phyloP scores from a whole-genome alignment of 2,329 filamentous ascomycete species.

The Exophiala phaeomuriformis region DNA sequence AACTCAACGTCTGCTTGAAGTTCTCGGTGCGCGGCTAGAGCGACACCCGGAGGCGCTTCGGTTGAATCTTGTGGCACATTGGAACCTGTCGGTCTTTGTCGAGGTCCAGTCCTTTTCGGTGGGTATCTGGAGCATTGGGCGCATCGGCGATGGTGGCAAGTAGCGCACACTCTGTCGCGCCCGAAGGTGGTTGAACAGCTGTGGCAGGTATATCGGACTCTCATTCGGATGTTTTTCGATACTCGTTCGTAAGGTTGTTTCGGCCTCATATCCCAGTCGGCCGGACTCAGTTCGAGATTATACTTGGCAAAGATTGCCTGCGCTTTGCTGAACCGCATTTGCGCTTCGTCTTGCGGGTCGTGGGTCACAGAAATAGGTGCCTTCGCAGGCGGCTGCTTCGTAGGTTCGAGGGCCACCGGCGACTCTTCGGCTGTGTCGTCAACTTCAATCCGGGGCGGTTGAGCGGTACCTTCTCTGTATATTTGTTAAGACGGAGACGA shows the following conservation, averaged over 20 bases:
- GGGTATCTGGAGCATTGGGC: conserved; percentile 72
- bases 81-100: not conserved
- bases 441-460: conserved; percentile 9
- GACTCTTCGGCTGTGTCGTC: conserved; percentile 10
- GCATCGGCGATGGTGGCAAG: conserved; percentile 74
- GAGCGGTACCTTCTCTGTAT: not conserved
- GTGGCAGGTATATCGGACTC: conserved; percentile 60
- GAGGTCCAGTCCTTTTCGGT: conserved; percentile 52
- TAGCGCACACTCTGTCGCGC: conserved; percentile 62
- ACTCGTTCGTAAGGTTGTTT: conserved; percentile 35
- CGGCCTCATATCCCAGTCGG: conserved; percentile 35
- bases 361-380: not conserved
- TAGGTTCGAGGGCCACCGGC: not conserved
- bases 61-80: not conserved
- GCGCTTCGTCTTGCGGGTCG: conserved; percentile 3
- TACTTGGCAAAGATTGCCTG: conserved; percentile 43
- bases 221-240: conserved; percentile 42
- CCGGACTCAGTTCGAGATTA: conserved; percentile 38
- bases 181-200: conserved; percentile 69
- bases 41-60: not conserved
- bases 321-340: conserved; percentile 39
- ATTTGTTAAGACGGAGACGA: not conserved
- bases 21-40: conserved; percentile 21
- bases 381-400: not conserved
- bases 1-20: conserved; percentile 21